Evolutionary conservation across 2,329 filamentous ascomycete genomes (phyloP).

Genomic region (Rhynchosporium graminicola): DNA sequence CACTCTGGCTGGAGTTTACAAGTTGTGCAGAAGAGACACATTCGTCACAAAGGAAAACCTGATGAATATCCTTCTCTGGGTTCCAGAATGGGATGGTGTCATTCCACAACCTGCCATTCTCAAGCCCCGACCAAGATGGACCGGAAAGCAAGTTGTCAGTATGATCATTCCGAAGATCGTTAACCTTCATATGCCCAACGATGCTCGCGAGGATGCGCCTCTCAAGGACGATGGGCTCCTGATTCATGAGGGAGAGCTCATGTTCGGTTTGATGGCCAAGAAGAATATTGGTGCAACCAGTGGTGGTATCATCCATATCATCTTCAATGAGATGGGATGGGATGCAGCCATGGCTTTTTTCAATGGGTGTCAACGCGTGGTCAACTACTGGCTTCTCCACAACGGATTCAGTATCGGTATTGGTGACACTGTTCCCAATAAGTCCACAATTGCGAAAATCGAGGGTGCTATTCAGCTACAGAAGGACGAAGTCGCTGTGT

Average conservation of each 20-base stretch:
- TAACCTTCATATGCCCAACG: slow-evolving; percentile 70
- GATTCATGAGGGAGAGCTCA: slow-evolving; percentile 82
- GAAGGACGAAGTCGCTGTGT: slow-evolving; percentile 75
- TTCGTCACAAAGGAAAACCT: slow-evolving; percentile 89
- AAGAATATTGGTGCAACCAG: slow-evolving; percentile 89
- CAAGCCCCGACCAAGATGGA: slow-evolving; percentile 92
- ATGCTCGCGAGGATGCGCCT: slow-evolving; percentile 60
- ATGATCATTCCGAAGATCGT: slow-evolving; percentile 87
- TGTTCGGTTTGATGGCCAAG: slow-evolving; percentile 90
- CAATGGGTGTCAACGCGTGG: slow-evolving; percentile 90
- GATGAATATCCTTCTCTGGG: slow-evolving; percentile 97
- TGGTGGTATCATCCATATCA: slow-evolving; percentile 91
- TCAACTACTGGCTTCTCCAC: slow-evolving; percentile 96
- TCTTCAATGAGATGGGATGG: slow-evolving; percentile 91
- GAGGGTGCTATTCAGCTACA: slow-evolving; percentile 78
- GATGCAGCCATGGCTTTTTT: slow-evolving; percentile 90
- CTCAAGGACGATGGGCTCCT: slow-evolving; percentile 76
- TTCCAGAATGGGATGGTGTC: slow-evolving; percentile 94
- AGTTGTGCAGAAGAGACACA: slow-evolving; percentile 88
- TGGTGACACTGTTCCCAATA: slow-evolving; percentile 94
- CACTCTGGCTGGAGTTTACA: slow-evolving; percentile 94
- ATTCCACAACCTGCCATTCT: slow-evolving; percentile 92
- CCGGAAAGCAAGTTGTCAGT: slow-evolving; percentile 95
- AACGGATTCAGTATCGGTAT: slow-evolving; percentile 98
- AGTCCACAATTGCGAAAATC: slow-evolving; percentile 79